phyloP scores from a whole-genome alignment of 176 grass and related monocot species.

The Canna indica region DNA sequence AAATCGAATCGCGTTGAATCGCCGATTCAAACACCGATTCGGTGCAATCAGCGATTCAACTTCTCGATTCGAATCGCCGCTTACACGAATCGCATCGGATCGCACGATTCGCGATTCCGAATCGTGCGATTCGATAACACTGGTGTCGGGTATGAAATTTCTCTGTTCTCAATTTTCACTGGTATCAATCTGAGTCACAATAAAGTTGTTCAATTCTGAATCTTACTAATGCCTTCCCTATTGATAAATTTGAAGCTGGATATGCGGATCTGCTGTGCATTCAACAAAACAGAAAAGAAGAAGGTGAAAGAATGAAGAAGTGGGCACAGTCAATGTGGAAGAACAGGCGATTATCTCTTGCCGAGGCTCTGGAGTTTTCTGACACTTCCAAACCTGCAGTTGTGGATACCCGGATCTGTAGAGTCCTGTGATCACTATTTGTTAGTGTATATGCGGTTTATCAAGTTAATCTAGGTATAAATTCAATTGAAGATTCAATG shows the following conservation, averaged over 20 bases:
- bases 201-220: background rate
- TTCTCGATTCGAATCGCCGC: too few species aligned
- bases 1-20: too few species aligned
- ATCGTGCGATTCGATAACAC: too few species aligned
- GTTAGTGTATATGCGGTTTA: too few species aligned
- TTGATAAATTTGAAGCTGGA: conserved; percentile 41
- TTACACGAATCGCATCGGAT: too few species aligned
- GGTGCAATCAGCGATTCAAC: too few species aligned
- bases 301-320: conserved; percentile 79
- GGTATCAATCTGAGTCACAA: background rate
- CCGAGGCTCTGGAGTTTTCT: conserved; percentile 52
- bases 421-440: conserved; percentile 31
- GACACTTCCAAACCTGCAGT: conserved; percentile 42
- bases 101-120: too few species aligned
- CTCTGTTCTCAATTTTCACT: background rate
- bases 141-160: background rate
- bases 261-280: conserved; percentile 72
- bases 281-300: conserved; percentile 66
- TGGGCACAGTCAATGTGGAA: conserved; percentile 68
- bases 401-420: conserved; percentile 57
- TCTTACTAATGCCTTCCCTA: conserved; percentile 15
- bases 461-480: too few species aligned
- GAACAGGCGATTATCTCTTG: conserved; percentile 57
- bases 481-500: too few species aligned
- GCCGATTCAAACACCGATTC: too few species aligned